A percentile compares a stretch with the other conserved stretches of the same genome.
Conservation (phyloP, 352 stramenopile species). For the Phytophthora fragariaefolia region DNA sequence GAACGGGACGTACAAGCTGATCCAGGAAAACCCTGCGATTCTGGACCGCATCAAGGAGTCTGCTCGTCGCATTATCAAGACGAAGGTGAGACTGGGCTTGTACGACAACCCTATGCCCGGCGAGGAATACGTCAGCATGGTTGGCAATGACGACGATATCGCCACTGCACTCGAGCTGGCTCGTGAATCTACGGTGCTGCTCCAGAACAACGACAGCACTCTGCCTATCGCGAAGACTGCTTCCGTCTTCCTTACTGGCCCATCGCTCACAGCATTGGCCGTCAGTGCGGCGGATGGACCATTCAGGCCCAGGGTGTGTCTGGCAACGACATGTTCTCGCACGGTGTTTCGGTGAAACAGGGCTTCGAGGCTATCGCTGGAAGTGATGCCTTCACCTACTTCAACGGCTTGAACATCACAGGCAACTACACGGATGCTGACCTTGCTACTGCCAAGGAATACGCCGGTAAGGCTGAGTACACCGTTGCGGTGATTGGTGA, state of each 20-base stretch:
- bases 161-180: neutral
- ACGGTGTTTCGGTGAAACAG: neutral
- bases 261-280: neutral
- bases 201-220: slow-evolving; percentile 1
- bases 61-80: neutral
- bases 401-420: neutral
- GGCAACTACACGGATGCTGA: neutral
- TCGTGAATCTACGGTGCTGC: neutral
- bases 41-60: neutral
- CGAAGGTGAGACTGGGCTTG: neutral
- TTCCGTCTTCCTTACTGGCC: neutral
- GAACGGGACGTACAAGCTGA: neutral
- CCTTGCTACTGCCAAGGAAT: neutral
- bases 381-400: neutral
- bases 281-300: neutral
- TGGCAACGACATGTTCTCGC: neutral
- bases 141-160: neutral
- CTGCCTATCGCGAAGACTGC: neutral
- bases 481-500: neutral
- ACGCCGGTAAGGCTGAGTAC: neutral
- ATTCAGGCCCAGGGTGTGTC: neutral
- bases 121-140: neutral
- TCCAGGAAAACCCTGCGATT: neutral
- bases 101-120: neutral
- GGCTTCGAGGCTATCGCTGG: neutral